These are phyloP conservation scores for Cryptococcus jaspeensis DNA, from an alignment of 1,284 basidiomycete genomes.

Conservation along the genomic window DNA sequence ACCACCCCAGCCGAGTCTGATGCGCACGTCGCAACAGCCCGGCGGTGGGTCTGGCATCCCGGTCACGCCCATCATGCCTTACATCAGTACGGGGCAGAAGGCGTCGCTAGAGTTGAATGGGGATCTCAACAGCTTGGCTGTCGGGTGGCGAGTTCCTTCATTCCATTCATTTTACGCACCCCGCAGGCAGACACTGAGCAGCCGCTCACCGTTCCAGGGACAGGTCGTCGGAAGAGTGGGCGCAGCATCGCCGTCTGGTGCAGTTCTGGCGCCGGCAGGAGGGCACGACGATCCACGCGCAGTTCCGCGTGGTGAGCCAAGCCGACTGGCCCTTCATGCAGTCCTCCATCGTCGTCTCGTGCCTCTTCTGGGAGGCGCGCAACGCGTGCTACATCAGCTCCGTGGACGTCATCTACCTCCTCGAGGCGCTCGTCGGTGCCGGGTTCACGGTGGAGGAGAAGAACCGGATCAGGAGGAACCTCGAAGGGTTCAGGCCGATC, in stretches of 20 bases:
- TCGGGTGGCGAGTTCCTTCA: slow-evolving; percentile 53
- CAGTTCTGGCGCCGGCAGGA: slow-evolving; percentile 58
- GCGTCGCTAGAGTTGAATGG: slow-evolving; percentile 51
- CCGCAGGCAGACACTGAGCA: background rate
- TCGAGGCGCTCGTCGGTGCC: slow-evolving; percentile 80
- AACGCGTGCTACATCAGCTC: slow-evolving; percentile 85
- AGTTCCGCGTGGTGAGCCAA: slow-evolving; percentile 54
- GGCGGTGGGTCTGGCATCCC: slow-evolving; percentile 1
- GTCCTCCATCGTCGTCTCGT: slow-evolving; percentile 62
- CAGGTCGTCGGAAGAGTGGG: slow-evolving; percentile 56
- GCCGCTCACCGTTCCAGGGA: background rate
- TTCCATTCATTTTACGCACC: background rate
- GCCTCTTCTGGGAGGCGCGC: slow-evolving; percentile 80
- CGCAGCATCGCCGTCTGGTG: slow-evolving; percentile 54
- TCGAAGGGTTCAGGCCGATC: slow-evolving; percentile 86
- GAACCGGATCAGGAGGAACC: slow-evolving; percentile 88
- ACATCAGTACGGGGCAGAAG: slow-evolving; percentile 29
- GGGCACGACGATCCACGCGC: slow-evolving; percentile 54
- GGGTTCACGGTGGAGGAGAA: slow-evolving; percentile 92
- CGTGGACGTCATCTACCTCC: slow-evolving; percentile 89
- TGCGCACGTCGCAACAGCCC: slow-evolving; percentile 43
- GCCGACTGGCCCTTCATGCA: slow-evolving; percentile 52
- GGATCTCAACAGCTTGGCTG: slow-evolving; percentile 56
- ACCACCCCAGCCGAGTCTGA: slow-evolving; percentile 40
- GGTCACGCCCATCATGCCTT: slow-evolving; percentile 18